phyloP scores from a whole-genome alignment of 495 filamentous ascomycete genomes.

The Neurospora discreta region DNA sequence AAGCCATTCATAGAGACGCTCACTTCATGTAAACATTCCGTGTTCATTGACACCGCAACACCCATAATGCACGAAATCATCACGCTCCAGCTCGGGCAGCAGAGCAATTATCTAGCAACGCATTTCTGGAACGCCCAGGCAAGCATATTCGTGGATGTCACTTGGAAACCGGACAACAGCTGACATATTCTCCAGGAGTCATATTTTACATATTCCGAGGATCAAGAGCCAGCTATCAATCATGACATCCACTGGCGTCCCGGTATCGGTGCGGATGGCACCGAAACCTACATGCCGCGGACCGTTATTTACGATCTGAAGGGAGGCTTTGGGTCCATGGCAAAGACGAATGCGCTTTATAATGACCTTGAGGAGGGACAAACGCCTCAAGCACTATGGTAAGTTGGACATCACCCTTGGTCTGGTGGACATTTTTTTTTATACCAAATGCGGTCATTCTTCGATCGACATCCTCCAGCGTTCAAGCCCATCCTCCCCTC shows the following conservation, averaged over 20 bases:
- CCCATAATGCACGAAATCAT: constrained; percentile 94
- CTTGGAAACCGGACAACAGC: not conserved
- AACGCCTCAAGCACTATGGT: constrained; percentile 48
- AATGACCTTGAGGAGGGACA: constrained; percentile 45
- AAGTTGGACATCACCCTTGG: constrained; percentile 9
- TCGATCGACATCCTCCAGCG: not conserved
- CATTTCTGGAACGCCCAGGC: constrained; percentile 96
- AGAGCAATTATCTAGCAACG: constrained; percentile 87
- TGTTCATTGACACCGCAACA: not conserved
- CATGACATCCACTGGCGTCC: constrained; percentile 89
- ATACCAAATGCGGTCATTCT: not conserved
- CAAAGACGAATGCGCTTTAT: constrained; percentile 82
- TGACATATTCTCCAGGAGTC: constrained; percentile 56
- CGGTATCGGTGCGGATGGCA: constrained; percentile 69
- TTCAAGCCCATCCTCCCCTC: not conserved
- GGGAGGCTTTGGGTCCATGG: constrained; percentile 76
- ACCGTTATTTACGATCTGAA: constrained; percentile 94
- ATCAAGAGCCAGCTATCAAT: constrained; percentile 60
- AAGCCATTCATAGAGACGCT: too few relatives aligned
- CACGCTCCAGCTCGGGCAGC: constrained; percentile 85
- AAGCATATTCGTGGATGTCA: not conserved
- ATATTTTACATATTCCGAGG: constrained; percentile 81
- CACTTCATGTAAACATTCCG: too few relatives aligned
- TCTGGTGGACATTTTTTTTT: not conserved
- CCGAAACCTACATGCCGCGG: constrained; percentile 86